Evolutionary conservation across 306 rosid species (phyloP).

Genomic region (Trichosanthes cucumerina): DNA sequence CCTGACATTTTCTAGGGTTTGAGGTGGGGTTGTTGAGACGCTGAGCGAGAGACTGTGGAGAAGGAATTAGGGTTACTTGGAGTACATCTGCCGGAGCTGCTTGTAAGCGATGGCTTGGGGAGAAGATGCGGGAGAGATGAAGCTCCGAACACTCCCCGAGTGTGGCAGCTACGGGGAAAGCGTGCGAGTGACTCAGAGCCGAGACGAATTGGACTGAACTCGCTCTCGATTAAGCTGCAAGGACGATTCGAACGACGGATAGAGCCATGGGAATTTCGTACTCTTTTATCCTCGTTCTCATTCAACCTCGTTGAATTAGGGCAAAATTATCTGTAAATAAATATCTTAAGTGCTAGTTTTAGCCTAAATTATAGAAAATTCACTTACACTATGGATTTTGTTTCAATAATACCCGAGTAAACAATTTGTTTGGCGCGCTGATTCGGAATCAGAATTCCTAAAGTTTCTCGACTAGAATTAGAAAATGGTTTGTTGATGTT

Average conservation of each 20-base stretch:
- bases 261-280: background rate
- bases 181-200: background rate
- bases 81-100: background rate
- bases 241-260: background rate
- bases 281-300: background rate
- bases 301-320: background rate
- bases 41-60: background rate
- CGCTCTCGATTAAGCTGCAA: conserved; percentile 3
- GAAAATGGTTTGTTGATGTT: too few species aligned
- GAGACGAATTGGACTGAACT: background rate
- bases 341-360: too few species aligned
- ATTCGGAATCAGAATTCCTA: too few species aligned
- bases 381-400: too few species aligned
- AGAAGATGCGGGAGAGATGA: background rate
- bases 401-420: too few species aligned
- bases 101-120: background rate
- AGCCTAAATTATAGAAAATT: too few species aligned
- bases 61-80: conserved; percentile 5
- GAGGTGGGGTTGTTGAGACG: conserved; percentile 17
- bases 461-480: too few species aligned
- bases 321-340: background rate
- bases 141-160: conserved; percentile 1
- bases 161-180: background rate
- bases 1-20: conserved; percentile 79
- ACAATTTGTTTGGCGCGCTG: too few species aligned